Evolutionary conservation across 2,329 filamentous ascomycete species (phyloP), one percentile per base, ranked within the genome.

Genomic region (Stachybotrys elegans): DNA sequence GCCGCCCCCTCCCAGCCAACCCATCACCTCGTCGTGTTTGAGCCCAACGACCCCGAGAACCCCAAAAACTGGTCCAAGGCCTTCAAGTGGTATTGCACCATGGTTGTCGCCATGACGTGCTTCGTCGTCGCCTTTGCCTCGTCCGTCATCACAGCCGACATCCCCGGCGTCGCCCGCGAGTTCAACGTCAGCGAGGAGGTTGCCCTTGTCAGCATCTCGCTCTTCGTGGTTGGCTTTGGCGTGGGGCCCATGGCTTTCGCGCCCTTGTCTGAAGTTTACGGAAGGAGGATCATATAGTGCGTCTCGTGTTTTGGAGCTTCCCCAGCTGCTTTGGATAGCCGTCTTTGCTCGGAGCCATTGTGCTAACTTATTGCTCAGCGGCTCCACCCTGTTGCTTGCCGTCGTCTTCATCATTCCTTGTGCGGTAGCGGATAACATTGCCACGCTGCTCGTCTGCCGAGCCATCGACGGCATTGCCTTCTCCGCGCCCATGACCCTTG

Each of bases 41-140:
- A 73, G 4, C 74, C 83, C 3, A 69, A 81, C 46, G 88, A 93
- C 59, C 77, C 79, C 0, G 85, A 83, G 51, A 92, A 92, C 57
- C 88, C 88, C 1, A 92, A 92, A 73, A 93, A 92, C 63, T 93
- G 86, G 86, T 80, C 76, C 45, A 89, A 88, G 62, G 70, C 67
- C 1, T 84, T 71, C 62, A 93, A 91, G 66, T 92, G 88, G 87
- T 88, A 84, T 57, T 84, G 80, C 58, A 95, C 89, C 20, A 89
- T 94, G 84, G 81, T 88, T 14, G 88, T 95, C 0, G 86, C 89
- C 2, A 50, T 78, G 19, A 87, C 84, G 2, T 88, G 84, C 57
- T 88, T 89, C 58, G 82, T 86, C 32, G 84, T 88, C 36, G 83
- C 84, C 0, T 80, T 88, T 45, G 71, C 73, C 20, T 88, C 83